phyloP scores from a whole-genome alignment of 495 filamentous ascomycete species.

The Podospora sp. region DNA sequence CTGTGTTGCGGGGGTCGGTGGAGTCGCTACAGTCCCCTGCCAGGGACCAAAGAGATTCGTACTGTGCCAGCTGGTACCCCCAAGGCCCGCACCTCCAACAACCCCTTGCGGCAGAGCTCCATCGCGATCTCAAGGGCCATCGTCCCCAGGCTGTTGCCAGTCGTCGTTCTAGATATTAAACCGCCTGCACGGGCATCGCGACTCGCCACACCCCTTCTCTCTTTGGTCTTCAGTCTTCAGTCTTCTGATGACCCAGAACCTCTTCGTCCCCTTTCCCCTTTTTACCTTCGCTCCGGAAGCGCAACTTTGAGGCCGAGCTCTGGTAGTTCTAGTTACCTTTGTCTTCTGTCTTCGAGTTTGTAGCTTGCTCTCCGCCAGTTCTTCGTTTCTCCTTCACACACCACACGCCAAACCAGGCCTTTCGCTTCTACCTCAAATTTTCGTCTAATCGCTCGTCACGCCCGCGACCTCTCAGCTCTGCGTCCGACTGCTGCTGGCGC shows the following conservation, averaged over 20 bases:
- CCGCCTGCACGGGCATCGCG: slow-evolving; percentile 16
- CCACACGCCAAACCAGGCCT: neutral
- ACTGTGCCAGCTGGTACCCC: slow-evolving; percentile 2
- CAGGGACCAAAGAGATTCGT: neutral
- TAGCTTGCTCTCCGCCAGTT: slow-evolving; percentile 11
- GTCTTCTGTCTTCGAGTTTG: slow-evolving; percentile 25
- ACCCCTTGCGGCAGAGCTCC: slow-evolving; percentile 23
- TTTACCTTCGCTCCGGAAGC: slow-evolving; percentile 31
- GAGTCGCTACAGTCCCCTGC: neutral
- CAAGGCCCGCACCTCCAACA: slow-evolving; percentile 4
- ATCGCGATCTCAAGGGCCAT: slow-evolving; percentile 26
- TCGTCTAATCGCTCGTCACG: neutral
- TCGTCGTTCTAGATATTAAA: slow-evolving; percentile 29
- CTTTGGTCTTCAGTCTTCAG: slow-evolving; percentile 45
- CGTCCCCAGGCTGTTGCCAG: slow-evolving; percentile 19
- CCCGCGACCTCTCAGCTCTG: neutral
- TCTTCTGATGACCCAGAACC: slow-evolving; percentile 39
- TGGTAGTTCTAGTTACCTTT: slow-evolving; percentile 51
- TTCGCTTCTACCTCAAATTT: neutral
- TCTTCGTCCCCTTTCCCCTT: slow-evolving; percentile 27
- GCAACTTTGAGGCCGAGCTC: slow-evolving; percentile 50
- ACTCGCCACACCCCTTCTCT: slow-evolving; percentile 17
- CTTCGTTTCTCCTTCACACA: neutral
- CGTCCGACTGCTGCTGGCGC: neutral
- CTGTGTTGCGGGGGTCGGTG: neutral